Conservation (phyloP, 1,284 basidiomycete genomes). For the Ceratobasidium papillatum region DNA sequence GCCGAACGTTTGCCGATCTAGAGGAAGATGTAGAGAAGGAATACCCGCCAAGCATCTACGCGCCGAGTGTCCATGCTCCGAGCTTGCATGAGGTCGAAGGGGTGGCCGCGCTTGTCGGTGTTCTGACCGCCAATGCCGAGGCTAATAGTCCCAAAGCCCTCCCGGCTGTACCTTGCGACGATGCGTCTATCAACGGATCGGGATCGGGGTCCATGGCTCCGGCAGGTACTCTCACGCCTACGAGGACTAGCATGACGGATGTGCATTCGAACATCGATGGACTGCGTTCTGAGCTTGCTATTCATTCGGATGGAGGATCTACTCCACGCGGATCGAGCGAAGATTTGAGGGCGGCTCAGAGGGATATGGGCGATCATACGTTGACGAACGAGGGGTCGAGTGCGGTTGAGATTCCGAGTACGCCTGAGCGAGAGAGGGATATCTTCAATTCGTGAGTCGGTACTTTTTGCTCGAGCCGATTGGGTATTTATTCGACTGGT, state of each 20-base stretch:
- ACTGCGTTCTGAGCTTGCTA: slow-evolving; percentile 7
- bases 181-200: not conserved
- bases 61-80: slow-evolving; percentile 19
- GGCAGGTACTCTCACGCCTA: not conserved
- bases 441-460: slow-evolving; percentile 29
- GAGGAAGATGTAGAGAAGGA: slow-evolving; percentile 94
- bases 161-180: slow-evolving; percentile 4
- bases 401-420: slow-evolving; percentile 1
- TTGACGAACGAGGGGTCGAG: not conserved
- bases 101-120: not conserved
- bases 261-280: not conserved
- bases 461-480: not conserved
- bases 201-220: slow-evolving; percentile 9
- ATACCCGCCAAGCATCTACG: slow-evolving; percentile 52
- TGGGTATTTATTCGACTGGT: not conserved
- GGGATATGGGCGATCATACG: slow-evolving; percentile 15
- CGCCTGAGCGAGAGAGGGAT: slow-evolving; percentile 33
- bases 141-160: slow-evolving; percentile 12
- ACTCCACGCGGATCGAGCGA: slow-evolving; percentile 34
- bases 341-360: slow-evolving; percentile 39
- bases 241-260: not conserved
- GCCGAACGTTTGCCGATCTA: slow-evolving; percentile 90
- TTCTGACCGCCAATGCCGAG: not conserved
- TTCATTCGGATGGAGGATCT: slow-evolving; percentile 36
- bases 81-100: slow-evolving; percentile 11